Evolutionary conservation across 129 eudicot genomes (phyloP).

Genomic region (Escallonia herrerae): DNA sequence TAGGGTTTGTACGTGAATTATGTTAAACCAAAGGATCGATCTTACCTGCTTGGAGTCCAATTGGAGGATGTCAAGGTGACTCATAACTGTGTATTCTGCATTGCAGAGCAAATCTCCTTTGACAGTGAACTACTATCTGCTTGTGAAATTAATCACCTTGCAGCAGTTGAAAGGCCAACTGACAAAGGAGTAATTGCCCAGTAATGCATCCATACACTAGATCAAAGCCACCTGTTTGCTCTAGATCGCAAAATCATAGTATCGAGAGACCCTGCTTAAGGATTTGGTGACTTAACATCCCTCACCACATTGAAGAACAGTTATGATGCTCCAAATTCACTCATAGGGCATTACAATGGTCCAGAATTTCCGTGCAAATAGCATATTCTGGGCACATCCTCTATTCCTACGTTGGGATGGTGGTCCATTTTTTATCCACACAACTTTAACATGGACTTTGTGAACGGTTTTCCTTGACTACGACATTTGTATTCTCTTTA

Average conservation of each 20-base stretch:
- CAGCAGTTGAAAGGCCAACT: constrained; percentile 8
- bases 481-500: no score
- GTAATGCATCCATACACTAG: constrained; percentile 24
- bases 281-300: background rate
- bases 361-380: background rate
- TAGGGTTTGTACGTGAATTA: no score
- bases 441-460: no score
- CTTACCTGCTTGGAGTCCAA: background rate
- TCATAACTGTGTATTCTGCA: background rate
- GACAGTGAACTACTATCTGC: constrained; percentile 18
- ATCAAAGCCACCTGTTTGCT: no score
- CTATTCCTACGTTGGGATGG: background rate
- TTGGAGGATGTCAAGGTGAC: background rate
- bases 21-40: no score
- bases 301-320: background rate
- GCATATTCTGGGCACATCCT: constrained; percentile 3
- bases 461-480: no score
- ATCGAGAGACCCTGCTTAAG: no score
- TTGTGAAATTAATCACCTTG: background rate
- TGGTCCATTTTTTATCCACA: background rate
- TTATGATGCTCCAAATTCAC: background rate
- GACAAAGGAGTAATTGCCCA: constrained; percentile 35
- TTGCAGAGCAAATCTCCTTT: constrained; percentile 42
- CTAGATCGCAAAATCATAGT: no score
- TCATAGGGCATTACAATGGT: background rate